Conservation (phyloP, 2,329 filamentous ascomycete genomes). For the Aspergillus ochraceus region DNA sequence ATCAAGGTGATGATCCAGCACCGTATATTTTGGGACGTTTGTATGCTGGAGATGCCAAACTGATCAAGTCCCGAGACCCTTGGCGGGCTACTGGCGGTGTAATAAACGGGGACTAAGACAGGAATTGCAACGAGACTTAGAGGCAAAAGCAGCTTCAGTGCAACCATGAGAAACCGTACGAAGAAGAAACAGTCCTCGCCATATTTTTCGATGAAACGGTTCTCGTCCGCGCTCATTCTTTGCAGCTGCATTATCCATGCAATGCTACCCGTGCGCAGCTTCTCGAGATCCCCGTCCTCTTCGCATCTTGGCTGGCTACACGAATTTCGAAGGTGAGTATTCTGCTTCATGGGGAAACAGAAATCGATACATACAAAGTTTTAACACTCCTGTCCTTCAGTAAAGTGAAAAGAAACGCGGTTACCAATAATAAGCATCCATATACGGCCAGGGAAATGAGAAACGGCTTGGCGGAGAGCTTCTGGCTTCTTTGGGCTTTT, state of each 20-base stretch:
- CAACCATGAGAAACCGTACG: slow-evolving; percentile 25
- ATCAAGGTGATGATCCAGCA: slow-evolving; percentile 35
- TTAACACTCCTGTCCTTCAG: slow-evolving; percentile 18
- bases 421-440: slow-evolving; percentile 27
- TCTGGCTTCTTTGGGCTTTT: slow-evolving; percentile 26
- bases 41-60: slow-evolving; percentile 32
- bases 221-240: slow-evolving; percentile 3
- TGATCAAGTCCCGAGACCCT: slow-evolving; percentile 32
- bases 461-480: slow-evolving; percentile 29
- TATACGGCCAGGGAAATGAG: slow-evolving; percentile 25
- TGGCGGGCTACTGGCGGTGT: slow-evolving; percentile 20
- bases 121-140: slow-evolving; percentile 26
- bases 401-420: slow-evolving; percentile 24
- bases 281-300: slow-evolving; percentile 3
- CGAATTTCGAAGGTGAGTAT: too few relatives aligned
- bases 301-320: slow-evolving; percentile 6
- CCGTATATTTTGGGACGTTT: slow-evolving; percentile 24
- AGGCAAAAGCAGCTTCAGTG: slow-evolving; percentile 28
- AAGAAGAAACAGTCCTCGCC: slow-evolving; percentile 32
- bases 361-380: slow-evolving; percentile 2
- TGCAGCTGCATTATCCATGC: slow-evolving; percentile 28
- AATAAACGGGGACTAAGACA: slow-evolving; percentile 31
- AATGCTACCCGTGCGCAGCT: slow-evolving; percentile 28
- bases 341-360: background rate
- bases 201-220: slow-evolving; percentile 20